Evolutionary conservation across 1,284 basidiomycete species (phyloP), one percentile per base, ranked within the genome.

Genomic region (Rhodotorula sp.): DNA sequence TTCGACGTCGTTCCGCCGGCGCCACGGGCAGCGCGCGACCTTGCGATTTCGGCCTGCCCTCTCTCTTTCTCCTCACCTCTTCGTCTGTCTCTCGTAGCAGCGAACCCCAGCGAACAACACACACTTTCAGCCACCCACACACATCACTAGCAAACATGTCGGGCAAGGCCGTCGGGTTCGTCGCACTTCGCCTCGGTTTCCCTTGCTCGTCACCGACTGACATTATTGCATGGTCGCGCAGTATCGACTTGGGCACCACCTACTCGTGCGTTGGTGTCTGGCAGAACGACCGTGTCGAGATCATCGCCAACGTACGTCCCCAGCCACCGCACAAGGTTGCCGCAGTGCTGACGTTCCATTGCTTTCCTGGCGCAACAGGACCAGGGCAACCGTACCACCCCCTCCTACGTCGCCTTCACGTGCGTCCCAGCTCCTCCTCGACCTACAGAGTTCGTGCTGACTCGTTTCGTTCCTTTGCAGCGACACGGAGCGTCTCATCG

Each of bases 231-330:
- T 34, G 34, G 34, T 34, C 34, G n/a, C 53, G 49, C 54, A 68
- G 72, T 61, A 83, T 83, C 77, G 82, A 83, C 75, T 76, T 83
- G 71, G 83, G 82, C 62, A 83, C 83, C 53, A 84, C 83, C 66
- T 80, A 80, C 80, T 80, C 80, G 44, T 93, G 94, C 84, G 94
- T 97, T 79, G 94, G 93, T 87, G 92, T 96, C 81, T 96, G 93
- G 94, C 92, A 94, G 86, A 95, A 97, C 84, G 94, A 97, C 88
- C 92, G 93, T 81, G 94, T 97, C 81, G 94, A 96, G 85, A 97
- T 97, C 86, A 97, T 97, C 82, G 92, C 93, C 86, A 96, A 96
- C 82, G 93, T 74, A 27, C 61, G 81, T 54, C 49, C 14, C 16
- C 62, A 3, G 16, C 8, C 42, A 16, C 27, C 50, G 7, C 23